Evolutionary conservation across 139 green algal species (phyloP).

Genomic region (Chlamydomonas sp.): DNA sequence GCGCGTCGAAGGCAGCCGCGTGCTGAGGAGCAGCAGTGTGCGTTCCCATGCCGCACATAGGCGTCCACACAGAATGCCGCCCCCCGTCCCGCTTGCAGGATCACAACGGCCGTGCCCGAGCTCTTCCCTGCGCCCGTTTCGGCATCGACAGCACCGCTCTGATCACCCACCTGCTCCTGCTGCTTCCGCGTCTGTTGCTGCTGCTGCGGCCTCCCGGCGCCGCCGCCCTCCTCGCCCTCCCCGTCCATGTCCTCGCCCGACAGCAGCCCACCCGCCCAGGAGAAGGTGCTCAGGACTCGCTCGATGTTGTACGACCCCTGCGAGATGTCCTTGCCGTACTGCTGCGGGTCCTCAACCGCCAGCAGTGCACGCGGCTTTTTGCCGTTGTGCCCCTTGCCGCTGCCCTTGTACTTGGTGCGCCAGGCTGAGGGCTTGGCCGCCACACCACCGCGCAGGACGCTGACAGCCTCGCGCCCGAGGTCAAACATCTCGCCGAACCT

Average conservation of each 20-base stretch:
- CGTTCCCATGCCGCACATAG: too few species aligned
- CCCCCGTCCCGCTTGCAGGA: too few species aligned
- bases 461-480: constrained; percentile 61
- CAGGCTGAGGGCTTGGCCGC: constrained; percentile 58
- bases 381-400: not conserved
- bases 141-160: too few species aligned
- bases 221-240: not conserved
- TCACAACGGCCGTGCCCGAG: too few species aligned
- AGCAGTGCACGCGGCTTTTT: not conserved
- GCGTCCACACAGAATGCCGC: too few species aligned
- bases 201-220: not conserved
- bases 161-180: too few species aligned
- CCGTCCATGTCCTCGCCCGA: not conserved
- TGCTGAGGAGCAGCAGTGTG: too few species aligned
- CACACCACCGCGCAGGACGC: constrained; percentile 65
- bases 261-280: not conserved
- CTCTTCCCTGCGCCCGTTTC: too few species aligned
- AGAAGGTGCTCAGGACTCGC: not conserved
- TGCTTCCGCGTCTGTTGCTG: not conserved
- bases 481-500: constrained; percentile 47
- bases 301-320: not conserved
- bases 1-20: too few species aligned
- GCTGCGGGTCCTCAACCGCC: constrained; percentile 22
- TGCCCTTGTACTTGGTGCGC: not conserved
- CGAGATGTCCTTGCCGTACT: not conserved